Evolutionary conservation across 2,329 filamentous ascomycete genomes (phyloP).

Genomic region (Proliferodiscus dingleyae): DNA sequence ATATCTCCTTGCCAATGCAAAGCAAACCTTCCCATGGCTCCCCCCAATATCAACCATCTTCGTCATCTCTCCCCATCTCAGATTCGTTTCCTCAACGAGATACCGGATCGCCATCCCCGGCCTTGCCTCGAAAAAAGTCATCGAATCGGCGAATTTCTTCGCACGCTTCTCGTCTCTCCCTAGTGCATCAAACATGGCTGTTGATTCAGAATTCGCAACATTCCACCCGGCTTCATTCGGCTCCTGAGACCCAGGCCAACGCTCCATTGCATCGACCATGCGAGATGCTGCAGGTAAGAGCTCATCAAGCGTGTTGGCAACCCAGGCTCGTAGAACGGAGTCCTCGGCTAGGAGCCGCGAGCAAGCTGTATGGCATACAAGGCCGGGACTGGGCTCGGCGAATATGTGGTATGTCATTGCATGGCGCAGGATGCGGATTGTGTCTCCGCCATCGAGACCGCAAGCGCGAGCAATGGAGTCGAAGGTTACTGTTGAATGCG

Average conservation of each 20-base stretch:
- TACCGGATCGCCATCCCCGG: background rate
- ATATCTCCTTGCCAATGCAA: background rate
- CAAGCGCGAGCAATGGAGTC: background rate
- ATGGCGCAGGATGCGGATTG: background rate
- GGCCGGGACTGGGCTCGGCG: background rate
- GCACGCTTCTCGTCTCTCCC: background rate
- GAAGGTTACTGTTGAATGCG: background rate
- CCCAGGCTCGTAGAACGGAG: background rate
- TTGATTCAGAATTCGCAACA: background rate
- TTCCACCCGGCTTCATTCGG: conserved; percentile 6
- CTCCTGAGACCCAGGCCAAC: conserved; percentile 9
- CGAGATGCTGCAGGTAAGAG: conserved; percentile 3
- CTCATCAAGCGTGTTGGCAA: conserved; percentile 4
- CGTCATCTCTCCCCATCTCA: background rate
- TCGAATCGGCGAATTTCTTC: conserved; percentile 1
- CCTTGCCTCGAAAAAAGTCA: conserved; percentile 3
- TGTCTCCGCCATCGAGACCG: background rate
- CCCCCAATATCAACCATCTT: conserved; percentile 1
- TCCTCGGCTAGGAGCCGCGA: conserved; percentile 2
- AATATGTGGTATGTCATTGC: conserved; percentile 7
- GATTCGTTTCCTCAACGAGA: background rate
- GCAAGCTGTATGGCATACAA: conserved; percentile 2
- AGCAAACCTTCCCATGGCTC: background rate
- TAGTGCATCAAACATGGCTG: conserved; percentile 1
- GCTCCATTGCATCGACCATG: conserved; percentile 10